These are phyloP conservation scores for Didymella pomorum DNA, from an alignment of 2,329 filamentous ascomycete genomes.

Conservation along the genomic window DNA sequence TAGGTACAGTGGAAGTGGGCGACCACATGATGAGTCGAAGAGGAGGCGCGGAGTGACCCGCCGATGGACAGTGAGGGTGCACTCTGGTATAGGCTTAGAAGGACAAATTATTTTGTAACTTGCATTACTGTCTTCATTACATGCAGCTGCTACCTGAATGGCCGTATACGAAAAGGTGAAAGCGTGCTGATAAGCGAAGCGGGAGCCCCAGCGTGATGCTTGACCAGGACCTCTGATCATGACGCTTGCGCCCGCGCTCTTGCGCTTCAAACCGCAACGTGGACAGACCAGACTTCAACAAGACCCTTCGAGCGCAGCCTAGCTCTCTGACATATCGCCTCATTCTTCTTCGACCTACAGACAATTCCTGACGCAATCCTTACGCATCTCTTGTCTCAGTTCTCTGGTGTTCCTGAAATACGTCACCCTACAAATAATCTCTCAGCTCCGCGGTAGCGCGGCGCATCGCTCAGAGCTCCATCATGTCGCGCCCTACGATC, in stretches of 20 bases:
- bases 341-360: background rate
- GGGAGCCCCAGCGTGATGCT: slow-evolving; percentile 10
- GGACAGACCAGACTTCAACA: slow-evolving; percentile 17
- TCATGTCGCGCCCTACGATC: slow-evolving; percentile 44
- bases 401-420: slow-evolving; percentile 5
- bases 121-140: background rate
- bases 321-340: background rate
- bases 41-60: background rate
- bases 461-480: slow-evolving; percentile 23
- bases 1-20: slow-evolving; percentile 26
- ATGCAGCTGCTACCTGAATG: background rate
- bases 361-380: background rate
- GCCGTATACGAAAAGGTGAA: slow-evolving; percentile 7
- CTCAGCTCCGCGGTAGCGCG: slow-evolving; percentile 8
- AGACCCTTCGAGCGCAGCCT: background rate
- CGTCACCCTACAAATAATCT: slow-evolving; percentile 10
- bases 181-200: slow-evolving; percentile 14
- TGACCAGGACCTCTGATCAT: slow-evolving; percentile 14
- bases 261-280: slow-evolving; percentile 24
- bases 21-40: slow-evolving; percentile 12
- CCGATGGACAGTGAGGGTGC: background rate
- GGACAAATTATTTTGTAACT: slow-evolving; percentile 5
- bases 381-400: background rate
- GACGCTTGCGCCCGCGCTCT: slow-evolving; percentile 25
- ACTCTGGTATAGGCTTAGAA: slow-evolving; percentile 10